Evolutionary conservation across 2,329 filamentous ascomycete species (phyloP).

Genomic region (Neonectria coccinea): DNA sequence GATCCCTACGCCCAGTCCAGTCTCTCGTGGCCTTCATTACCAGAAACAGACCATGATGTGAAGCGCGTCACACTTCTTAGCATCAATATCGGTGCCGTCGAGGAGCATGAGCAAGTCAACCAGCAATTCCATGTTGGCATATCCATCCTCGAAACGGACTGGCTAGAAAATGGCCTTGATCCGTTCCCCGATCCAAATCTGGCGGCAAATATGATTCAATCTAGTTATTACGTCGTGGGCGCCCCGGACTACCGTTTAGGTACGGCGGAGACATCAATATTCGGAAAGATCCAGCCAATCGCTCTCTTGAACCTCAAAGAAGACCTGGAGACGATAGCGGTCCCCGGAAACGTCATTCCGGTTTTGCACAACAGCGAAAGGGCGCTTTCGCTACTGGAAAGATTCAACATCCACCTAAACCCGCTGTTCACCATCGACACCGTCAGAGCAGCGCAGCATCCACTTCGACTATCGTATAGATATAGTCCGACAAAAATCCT

Average conservation of each 20-base stretch:
- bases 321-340: neutral
- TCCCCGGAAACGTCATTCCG: slow-evolving; percentile 20
- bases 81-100: slow-evolving; percentile 30
- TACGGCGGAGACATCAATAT: slow-evolving; percentile 16
- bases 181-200: neutral
- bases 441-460: slow-evolving; percentile 41
- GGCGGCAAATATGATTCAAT: slow-evolving; percentile 17
- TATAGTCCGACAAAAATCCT: slow-evolving; percentile 40
- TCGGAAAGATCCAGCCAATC: slow-evolving; percentile 20
- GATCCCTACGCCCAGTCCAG: neutral
- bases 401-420: slow-evolving; percentile 32
- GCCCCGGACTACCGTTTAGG: neutral
- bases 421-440: slow-evolving; percentile 42
- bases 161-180: slow-evolving; percentile 13
- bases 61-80: slow-evolving; percentile 29
- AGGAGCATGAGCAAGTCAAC: slow-evolving; percentile 19
- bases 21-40: slow-evolving; percentile 9
- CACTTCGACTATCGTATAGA: slow-evolving; percentile 41
- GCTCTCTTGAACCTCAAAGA: neutral
- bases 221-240: slow-evolving; percentile 23
- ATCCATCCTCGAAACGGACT: slow-evolving; percentile 21
- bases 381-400: slow-evolving; percentile 28
- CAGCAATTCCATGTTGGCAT: slow-evolving; percentile 28
- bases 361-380: slow-evolving; percentile 15
- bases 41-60: slow-evolving; percentile 1